A percentile compares a stretch with the other conserved stretches of the same genome.
phyloP scores from a whole-genome alignment of 371 early-diverging fungal genomes.

The Chytridium lagenaria region DNA sequence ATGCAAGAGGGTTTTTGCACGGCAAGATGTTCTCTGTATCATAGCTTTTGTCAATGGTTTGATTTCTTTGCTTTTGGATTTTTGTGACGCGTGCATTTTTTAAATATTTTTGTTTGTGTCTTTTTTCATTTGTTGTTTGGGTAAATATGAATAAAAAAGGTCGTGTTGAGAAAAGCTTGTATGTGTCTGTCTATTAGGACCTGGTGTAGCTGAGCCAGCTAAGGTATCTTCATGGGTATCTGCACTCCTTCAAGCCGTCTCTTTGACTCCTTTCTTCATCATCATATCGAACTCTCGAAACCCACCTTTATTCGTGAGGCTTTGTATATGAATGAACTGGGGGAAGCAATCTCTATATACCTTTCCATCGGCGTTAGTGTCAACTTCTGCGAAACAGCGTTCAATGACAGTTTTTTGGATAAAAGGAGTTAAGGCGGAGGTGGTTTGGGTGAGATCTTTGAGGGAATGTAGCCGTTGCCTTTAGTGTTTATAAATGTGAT shows the following conservation, averaged over 20 bases:
- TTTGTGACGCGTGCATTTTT: too few relatives aligned
- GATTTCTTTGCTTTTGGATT: too few relatives aligned
- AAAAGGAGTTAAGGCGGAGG: conserved; percentile 15
- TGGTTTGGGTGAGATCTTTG: conserved; percentile 9
- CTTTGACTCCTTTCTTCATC: conserved; percentile 26
- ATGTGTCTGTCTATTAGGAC: too few relatives aligned
- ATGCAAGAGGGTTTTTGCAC: too few relatives aligned
- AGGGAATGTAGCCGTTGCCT: conserved; percentile 40
- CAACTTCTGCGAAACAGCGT: conserved; percentile 32
- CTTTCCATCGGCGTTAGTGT: conserved; percentile 31
- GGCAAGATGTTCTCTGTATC: too few relatives aligned
- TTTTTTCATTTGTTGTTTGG: too few relatives aligned
- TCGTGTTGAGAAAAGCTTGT: neutral
- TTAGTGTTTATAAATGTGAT: neutral
- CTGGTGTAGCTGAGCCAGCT: too few relatives aligned
- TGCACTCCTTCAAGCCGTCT: too few relatives aligned
- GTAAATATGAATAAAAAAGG: neutral
- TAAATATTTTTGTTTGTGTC: too few relatives aligned
- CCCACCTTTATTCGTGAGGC: neutral
- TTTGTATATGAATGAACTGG: neutral
- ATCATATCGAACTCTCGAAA: conserved; percentile 38
- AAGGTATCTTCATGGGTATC: too few relatives aligned
- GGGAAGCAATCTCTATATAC: too few relatives aligned
- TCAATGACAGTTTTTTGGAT: conserved; percentile 26
- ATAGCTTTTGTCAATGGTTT: too few relatives aligned